Evolutionary conservation across 257 asterid species (phyloP).

Genomic region (Nicotiana otophora): DNA sequence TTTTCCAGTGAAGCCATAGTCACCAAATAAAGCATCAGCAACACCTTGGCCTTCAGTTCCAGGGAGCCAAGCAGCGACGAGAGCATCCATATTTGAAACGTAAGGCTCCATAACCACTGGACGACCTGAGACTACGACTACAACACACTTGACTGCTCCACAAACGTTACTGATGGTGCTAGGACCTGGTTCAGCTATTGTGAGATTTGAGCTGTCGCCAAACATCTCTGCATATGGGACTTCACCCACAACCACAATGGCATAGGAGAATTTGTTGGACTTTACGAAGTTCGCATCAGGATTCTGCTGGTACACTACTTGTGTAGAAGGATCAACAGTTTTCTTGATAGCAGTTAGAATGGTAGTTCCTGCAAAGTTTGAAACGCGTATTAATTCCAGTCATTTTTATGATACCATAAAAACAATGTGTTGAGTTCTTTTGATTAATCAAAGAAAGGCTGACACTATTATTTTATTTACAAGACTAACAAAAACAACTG

Average conservation of each 20-base stretch:
- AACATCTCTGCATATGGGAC: slow-evolving; percentile 54
- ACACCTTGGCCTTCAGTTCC: slow-evolving; percentile 84
- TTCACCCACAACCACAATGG: slow-evolving; percentile 78
- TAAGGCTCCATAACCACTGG: slow-evolving; percentile 68
- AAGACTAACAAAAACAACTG: background rate
- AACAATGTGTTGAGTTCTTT: background rate
- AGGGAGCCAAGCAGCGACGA: slow-evolving; percentile 91
- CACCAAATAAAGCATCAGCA: slow-evolving; percentile 59
- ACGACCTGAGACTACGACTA: slow-evolving; percentile 71
- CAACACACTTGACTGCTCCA: slow-evolving; percentile 50
- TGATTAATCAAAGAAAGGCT: background rate
- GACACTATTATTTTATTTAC: background rate
- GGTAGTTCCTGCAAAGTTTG: slow-evolving; percentile 56
- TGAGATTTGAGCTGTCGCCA: slow-evolving; percentile 64
- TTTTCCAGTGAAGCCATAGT: slow-evolving; percentile 69
- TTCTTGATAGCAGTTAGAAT: slow-evolving; percentile 59
- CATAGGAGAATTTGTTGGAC: slow-evolving; percentile 46
- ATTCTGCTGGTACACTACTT: slow-evolving; percentile 47
- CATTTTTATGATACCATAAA: background rate
- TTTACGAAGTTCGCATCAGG: slow-evolving; percentile 46
- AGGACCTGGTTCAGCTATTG: slow-evolving; percentile 54
- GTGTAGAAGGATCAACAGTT: slow-evolving; percentile 67
- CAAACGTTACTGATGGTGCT: slow-evolving; percentile 51
- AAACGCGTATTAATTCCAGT: background rate
- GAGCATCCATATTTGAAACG: slow-evolving; percentile 43